Percentiles rank a stretch among this genome's conserved stretches.
phyloP scores from a whole-genome alignment of 2,329 filamentous ascomycete species.

The Chaetomium sp. region DNA sequence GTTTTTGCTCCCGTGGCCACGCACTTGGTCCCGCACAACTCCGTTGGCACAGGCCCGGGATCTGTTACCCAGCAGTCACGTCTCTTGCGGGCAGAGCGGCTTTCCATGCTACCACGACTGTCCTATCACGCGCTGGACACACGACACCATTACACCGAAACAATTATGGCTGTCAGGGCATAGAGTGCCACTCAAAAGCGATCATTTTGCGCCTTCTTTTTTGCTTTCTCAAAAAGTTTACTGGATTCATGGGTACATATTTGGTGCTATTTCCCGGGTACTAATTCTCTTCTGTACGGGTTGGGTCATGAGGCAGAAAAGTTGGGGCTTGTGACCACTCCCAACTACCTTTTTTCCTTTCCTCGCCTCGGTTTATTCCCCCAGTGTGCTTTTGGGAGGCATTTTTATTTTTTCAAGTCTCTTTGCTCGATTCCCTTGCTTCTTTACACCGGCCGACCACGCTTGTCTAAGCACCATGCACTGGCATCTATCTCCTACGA shows the following conservation, averaged over 20 bases:
- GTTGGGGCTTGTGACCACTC: slow-evolving; percentile 9
- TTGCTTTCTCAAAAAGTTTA: slow-evolving; percentile 19
- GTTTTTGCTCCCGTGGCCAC: too few species aligned
- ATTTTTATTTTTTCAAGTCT: slow-evolving; percentile 17
- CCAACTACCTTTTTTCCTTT: slow-evolving; percentile 8
- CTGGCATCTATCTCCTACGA: too few species aligned
- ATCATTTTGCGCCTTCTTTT: slow-evolving; percentile 11
- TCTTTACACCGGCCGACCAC: too few species aligned
- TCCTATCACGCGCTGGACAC: too few species aligned
- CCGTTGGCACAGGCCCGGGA: background rate
- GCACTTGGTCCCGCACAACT: background rate
- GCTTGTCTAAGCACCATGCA: too few species aligned
- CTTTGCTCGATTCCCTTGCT: slow-evolving; percentile 13
- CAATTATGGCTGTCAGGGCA: background rate
- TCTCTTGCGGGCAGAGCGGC: too few species aligned
- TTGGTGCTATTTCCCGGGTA: slow-evolving; percentile 18
- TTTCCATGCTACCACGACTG: too few species aligned
- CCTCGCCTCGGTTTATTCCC: slow-evolving; percentile 8
- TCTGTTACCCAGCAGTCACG: background rate
- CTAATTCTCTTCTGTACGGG: slow-evolving; percentile 12
- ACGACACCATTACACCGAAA: too few species aligned
- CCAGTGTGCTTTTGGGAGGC: slow-evolving; percentile 3
- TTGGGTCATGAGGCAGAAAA: slow-evolving; percentile 18
- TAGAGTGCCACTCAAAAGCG: slow-evolving; percentile 12
- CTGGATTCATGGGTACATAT: slow-evolving; percentile 20